A percentile compares a stretch with the other conserved stretches of the same genome.
These are phyloP conservation scores for Neonectria ditissima DNA, from an alignment of 2,329 filamentous ascomycete species.

Conservation along the genomic window DNA sequence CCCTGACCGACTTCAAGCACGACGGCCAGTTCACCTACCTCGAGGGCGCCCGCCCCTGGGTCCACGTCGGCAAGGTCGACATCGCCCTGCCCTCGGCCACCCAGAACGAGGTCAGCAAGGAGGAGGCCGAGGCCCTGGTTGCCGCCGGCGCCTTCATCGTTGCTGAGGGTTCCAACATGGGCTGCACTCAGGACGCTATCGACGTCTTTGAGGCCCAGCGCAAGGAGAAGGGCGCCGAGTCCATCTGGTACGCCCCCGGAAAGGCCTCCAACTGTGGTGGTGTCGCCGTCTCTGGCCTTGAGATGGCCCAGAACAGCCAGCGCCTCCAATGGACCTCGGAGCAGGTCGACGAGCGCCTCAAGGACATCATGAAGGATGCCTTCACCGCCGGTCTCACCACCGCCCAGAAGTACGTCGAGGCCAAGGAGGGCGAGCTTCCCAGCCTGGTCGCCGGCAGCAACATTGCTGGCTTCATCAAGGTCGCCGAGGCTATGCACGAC, in stretches of 20 bases:
- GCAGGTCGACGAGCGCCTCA: slow-evolving; percentile 92
- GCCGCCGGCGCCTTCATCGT: slow-evolving; percentile 83
- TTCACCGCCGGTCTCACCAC: slow-evolving; percentile 92
- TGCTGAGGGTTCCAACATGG: slow-evolving; percentile 99
- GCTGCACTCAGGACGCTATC: slow-evolving; percentile 95
- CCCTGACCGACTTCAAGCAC: slow-evolving; percentile 78
- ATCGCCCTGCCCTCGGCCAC: slow-evolving; percentile 93
- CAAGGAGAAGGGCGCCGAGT: slow-evolving; percentile 72
- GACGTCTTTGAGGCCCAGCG: slow-evolving; percentile 88
- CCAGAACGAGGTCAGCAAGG: slow-evolving; percentile 95
- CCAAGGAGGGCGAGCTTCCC: slow-evolving; percentile 85
- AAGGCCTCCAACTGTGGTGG: slow-evolving; percentile 98
- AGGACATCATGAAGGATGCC: slow-evolving; percentile 93
- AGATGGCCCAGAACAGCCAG: slow-evolving; percentile 98
- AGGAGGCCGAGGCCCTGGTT: slow-evolving; percentile 88
- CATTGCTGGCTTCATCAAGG: slow-evolving; percentile 98
- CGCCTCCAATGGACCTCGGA: slow-evolving; percentile 87
- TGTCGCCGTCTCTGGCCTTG: slow-evolving; percentile 95
- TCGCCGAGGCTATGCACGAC: slow-evolving; percentile 92
- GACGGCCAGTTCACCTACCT: slow-evolving; percentile 85
- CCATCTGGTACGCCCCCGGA: slow-evolving; percentile 96
- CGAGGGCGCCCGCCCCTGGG: slow-evolving; percentile 89
- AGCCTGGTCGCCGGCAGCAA: slow-evolving; percentile 93
- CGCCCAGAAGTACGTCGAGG: slow-evolving; percentile 86
- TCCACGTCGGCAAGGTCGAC: slow-evolving; percentile 89